Evolutionary conservation across 345 rosid genomes (phyloP), one percentile per base, ranked within the genome.

Genomic region (Hypericum perforatum): DNA sequence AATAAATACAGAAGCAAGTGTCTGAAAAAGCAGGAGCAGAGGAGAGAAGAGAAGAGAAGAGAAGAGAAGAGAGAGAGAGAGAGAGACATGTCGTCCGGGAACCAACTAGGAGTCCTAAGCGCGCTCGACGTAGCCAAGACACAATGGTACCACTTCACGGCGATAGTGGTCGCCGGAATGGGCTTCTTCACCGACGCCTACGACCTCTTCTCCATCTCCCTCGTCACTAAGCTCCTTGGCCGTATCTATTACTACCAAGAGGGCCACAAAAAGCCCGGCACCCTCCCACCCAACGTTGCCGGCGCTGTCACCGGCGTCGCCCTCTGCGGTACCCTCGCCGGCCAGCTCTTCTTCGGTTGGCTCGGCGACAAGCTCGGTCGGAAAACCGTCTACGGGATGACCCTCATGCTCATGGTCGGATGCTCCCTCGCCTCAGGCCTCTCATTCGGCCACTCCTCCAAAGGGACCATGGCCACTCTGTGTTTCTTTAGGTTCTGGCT

Each of bases 401-500:
- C 64, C 39, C 64, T 61, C n/a, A 45, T 61, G 52, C 64, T 61
- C 41, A 61, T 61, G 64, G 52, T 61, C 13, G 32, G 52, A 16
- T 52, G 64, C 38, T 61, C 64, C 3, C 9, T 61, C 45, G 64
- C 57, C 9, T 61, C 64, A 3, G 64, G 64, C 29, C 58, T 61
- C 39, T 61, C 64, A 44, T 39, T 61, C 7, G 57, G 64, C 11
- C 37, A 36, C 36, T 37, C 52, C 38, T 39, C 64, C 0, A 45
- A 38, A 1, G 64, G 58, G 15, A 57, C 53, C 9, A 61, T 61
- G 12, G 58, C 64, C 5, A 61, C 64, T 6, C 64, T 61, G 5
- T 61, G 64, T 45, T 61, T 61, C 57, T 61, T 61, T 45, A 52
- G 64, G 8, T 61, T 61, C 16, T 61, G 64, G 64, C 64, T 61